phyloP scores from a whole-genome alignment of 495 filamentous ascomycete species.

The Aspergillus diversus region DNA sequence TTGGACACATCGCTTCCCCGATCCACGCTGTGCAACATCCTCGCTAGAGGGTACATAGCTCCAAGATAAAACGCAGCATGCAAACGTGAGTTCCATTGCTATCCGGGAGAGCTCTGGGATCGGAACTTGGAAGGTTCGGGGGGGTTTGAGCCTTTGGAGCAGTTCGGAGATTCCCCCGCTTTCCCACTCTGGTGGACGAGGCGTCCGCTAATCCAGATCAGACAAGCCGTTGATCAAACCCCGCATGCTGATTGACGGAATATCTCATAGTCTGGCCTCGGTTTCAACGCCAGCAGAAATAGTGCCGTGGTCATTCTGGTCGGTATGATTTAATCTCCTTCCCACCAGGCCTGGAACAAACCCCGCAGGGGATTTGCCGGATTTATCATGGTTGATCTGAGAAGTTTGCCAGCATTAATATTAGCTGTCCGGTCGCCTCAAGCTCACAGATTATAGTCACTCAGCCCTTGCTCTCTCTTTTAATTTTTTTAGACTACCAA shows the following conservation, averaged over 20 bases:
- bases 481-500: slow-evolving; percentile 25
- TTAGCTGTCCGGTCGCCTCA: slow-evolving; percentile 25
- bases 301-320: background rate
- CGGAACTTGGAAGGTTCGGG: no score
- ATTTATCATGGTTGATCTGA: slow-evolving; percentile 16
- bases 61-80: no score
- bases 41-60: no score
- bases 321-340: slow-evolving; percentile 9
- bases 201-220: slow-evolving; percentile 7
- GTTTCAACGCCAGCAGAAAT: slow-evolving; percentile 21
- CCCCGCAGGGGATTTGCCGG: slow-evolving; percentile 32
- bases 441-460: slow-evolving; percentile 12
- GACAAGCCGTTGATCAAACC: slow-evolving; percentile 1
- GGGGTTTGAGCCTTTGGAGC: no score
- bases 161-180: no score
- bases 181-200: background rate
- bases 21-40: no score
- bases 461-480: slow-evolving; percentile 16
- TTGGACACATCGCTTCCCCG: no score
- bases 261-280: slow-evolving; percentile 24
- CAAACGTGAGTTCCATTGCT: no score
- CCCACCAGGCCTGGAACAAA: slow-evolving; percentile 10
- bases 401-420: slow-evolving; percentile 25
- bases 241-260: slow-evolving; percentile 42
- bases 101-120: no score